phyloP scores from a whole-genome alignment of 306 rosid genomes.

The apple (Malus domestica) region DNA sequence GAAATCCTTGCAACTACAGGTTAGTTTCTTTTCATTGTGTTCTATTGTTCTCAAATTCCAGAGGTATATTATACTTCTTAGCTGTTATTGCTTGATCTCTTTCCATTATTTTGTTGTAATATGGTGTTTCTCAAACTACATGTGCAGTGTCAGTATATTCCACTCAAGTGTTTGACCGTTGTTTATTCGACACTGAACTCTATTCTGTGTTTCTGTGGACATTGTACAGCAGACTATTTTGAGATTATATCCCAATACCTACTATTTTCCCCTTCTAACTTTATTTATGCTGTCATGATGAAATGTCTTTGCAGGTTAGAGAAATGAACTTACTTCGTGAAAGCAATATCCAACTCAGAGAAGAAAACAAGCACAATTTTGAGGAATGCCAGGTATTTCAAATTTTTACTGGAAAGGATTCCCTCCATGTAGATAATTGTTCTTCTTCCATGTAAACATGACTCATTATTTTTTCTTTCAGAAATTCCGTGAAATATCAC shows the following conservation, averaged over 20 bases:
- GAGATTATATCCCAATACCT: too few relatives aligned
- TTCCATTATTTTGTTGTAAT: not conserved
- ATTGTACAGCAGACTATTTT: not conserved
- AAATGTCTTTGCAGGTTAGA: conserved; percentile 49
- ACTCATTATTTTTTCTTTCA: conserved; percentile 7
- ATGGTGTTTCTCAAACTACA: not conserved
- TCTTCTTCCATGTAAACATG: not conserved
- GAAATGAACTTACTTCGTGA: conserved; percentile 96
- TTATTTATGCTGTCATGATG: not conserved
- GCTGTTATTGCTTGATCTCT: not conserved
- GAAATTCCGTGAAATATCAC: conserved; percentile 75
- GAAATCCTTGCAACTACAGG: conserved; percentile 91
- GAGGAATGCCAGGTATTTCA: conserved; percentile 83
- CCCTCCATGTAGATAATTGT: not conserved
- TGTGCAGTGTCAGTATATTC: not conserved
- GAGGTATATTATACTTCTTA: not conserved
- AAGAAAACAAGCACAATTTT: conserved; percentile 95
- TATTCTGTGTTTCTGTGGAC: not conserved
- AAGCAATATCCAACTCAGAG: conserved; percentile 92
- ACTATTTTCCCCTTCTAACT: not conserved
- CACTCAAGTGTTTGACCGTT: not conserved
- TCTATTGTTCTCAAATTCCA: not conserved
- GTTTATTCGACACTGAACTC: not conserved
- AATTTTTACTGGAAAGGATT: not conserved
- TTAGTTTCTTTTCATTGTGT: conserved; percentile 14